Evolutionary conservation across 305 asterid genomes (phyloP).

Genomic region (Fraxinus ornus): DNA sequence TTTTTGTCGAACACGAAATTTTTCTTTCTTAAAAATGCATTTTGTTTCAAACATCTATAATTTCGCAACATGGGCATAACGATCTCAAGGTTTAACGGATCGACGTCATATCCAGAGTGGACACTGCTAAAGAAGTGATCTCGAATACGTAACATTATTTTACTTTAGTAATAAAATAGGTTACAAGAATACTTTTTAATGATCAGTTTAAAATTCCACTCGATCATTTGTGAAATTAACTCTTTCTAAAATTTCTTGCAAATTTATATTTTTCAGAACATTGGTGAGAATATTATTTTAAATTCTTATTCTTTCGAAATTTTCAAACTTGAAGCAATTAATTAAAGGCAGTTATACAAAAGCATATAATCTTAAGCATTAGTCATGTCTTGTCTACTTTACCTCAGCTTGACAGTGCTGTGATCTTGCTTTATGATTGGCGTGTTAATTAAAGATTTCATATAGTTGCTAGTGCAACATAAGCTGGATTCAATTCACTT

Average conservation of each 20-base stretch:
- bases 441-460: conserved; percentile 4
- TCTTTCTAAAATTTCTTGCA: not conserved
- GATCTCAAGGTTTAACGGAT: not conserved
- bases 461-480: not conserved
- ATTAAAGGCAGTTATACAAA: not conserved
- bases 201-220: not conserved
- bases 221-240: not conserved
- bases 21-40: not conserved
- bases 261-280: not conserved
- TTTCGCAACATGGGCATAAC: not conserved
- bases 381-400: conserved; percentile 45
- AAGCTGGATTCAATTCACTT: not conserved
- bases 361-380: conserved; percentile 12
- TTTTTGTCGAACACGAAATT: too few relatives aligned
- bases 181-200: not conserved
- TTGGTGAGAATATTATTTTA: not conserved
- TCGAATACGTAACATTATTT: not conserved
- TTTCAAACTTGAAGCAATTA: not conserved
- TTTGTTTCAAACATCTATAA: not conserved
- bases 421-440: conserved; percentile 32
- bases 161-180: not conserved
- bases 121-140: not conserved
- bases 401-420: conserved; percentile 6
- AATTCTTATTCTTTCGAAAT: too few relatives aligned
- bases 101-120: not conserved